Percentiles rank a stretch among this genome's conserved stretches.
phyloP scores from a whole-genome alignment of 495 filamentous ascomycete species.

The Daldinia vernicosa region DNA sequence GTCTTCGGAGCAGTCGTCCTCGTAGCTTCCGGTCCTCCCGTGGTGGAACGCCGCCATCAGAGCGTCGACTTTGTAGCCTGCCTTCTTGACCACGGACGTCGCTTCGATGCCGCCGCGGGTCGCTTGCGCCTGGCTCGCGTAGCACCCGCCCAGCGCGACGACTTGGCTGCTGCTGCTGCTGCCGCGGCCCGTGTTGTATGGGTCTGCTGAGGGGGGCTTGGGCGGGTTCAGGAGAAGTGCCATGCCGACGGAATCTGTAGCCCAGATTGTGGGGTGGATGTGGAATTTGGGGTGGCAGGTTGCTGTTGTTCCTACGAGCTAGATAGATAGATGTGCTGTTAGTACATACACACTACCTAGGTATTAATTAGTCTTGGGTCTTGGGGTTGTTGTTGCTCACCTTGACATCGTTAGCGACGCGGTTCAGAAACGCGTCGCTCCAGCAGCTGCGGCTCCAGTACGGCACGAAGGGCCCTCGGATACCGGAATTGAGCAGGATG shows the following conservation, averaged over 20 bases:
- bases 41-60: conserved; percentile 45
- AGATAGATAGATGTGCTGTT: not conserved
- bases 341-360: no score
- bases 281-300: conserved; percentile 45
- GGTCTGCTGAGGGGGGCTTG: conserved; percentile 11
- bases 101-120: conserved; percentile 43
- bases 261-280: conserved; percentile 51
- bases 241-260: conserved; percentile 48
- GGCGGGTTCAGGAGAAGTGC: conserved; percentile 41
- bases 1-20: conserved; percentile 13
- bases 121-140: conserved; percentile 22
- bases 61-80: conserved; percentile 48
- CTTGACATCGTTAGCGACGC: conserved; percentile 47
- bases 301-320: conserved; percentile 48
- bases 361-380: not conserved
- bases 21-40: conserved; percentile 2
- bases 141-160: conserved; percentile 38
- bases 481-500: conserved; percentile 46
- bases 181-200: no score
- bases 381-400: conserved; percentile 3
- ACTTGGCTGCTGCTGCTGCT: not conserved
- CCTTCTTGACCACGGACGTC: conserved; percentile 36
- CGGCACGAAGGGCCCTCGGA: conserved; percentile 51
- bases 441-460: conserved; percentile 45
- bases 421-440: conserved; percentile 44